These are phyloP conservation scores for Hygrocybe punicea DNA, from an alignment of 768 basidiomycete genomes.

Conservation along the genomic window DNA sequence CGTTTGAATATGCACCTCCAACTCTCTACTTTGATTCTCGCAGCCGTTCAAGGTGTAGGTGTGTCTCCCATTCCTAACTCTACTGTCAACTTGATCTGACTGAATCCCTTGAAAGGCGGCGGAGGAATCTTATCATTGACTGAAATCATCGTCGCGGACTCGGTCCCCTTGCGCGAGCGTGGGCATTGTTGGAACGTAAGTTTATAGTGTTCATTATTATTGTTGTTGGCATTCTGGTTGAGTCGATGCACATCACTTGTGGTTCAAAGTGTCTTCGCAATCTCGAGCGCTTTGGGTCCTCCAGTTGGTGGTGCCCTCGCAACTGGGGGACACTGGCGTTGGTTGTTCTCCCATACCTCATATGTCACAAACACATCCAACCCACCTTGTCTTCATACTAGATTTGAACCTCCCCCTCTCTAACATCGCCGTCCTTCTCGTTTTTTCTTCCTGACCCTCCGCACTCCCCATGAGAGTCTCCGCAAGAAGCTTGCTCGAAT, in stretches of 20 bases:
- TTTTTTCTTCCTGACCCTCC: conserved; percentile 34
- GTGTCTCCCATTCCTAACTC: not conserved
- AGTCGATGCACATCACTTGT: not conserved
- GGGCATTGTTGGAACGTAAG: conserved; percentile 38
- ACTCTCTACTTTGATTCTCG: not conserved
- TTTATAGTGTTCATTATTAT: not conserved
- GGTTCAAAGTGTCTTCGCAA: conserved; percentile 29
- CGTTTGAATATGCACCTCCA: not conserved
- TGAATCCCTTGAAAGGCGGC: conserved; percentile 40
- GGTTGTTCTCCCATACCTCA: conserved; percentile 32
- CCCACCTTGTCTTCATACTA: conserved; percentile 8
- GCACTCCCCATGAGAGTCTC: conserved; percentile 32
- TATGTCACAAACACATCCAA: not conserved
- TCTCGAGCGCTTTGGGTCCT: conserved; percentile 36
- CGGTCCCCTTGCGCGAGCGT: conserved; percentile 46
- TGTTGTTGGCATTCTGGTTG: no score
- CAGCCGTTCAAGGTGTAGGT: conserved; percentile 1
- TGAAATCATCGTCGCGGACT: conserved; percentile 44
- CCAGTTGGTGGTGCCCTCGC: conserved; percentile 37
- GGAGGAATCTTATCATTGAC: conserved; percentile 39
- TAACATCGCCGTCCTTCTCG: conserved; percentile 25
- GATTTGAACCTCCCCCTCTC: conserved; percentile 43
- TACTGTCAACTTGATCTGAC: conserved; percentile 19
- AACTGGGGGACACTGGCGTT: conserved; percentile 35
- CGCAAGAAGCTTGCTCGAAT: conserved; percentile 36